These are phyloP conservation scores for Pyrenula massariospora DNA, from an alignment of 495 filamentous ascomycete genomes.

Conservation along the genomic window DNA sequence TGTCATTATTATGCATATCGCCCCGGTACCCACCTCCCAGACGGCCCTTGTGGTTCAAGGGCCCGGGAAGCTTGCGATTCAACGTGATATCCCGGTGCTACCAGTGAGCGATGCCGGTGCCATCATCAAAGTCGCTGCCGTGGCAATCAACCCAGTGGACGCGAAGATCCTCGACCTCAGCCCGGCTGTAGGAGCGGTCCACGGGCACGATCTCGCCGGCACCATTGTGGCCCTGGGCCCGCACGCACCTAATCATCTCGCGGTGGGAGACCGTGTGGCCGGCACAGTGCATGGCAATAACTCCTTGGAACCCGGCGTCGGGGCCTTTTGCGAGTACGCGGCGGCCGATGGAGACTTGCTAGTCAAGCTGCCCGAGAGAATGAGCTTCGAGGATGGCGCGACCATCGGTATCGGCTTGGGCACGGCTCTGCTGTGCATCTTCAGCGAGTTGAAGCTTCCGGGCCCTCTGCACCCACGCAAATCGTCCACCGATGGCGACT, in stretches of 20 bases:
- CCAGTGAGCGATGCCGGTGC: slow-evolving; percentile 1
- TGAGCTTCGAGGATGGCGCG: slow-evolving; percentile 16
- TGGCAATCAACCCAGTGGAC: slow-evolving; percentile 31
- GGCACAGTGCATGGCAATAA: slow-evolving; percentile 25
- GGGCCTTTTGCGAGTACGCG: slow-evolving; percentile 26
- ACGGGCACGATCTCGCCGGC: slow-evolving; percentile 30
- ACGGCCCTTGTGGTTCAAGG: slow-evolving; percentile 3
- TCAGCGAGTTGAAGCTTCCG: slow-evolving; percentile 7
- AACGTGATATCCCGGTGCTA: slow-evolving; percentile 7
- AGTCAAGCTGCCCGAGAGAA: slow-evolving; percentile 12
- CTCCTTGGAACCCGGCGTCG: slow-evolving; percentile 13
- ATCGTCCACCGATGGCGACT: slow-evolving; percentile 1
- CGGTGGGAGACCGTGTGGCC: slow-evolving; percentile 17
- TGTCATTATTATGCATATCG: slow-evolving; percentile 1
- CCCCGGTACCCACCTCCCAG: slow-evolving; percentile 4
- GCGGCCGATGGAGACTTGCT: slow-evolving; percentile 12
- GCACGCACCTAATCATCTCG: slow-evolving; percentile 10
- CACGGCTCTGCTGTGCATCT: slow-evolving; percentile 14
- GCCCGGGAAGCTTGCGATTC: slow-evolving; percentile 4
- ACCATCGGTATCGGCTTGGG: slow-evolving; percentile 12
- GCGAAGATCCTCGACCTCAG: slow-evolving; percentile 24
- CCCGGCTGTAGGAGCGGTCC: slow-evolving; percentile 13
- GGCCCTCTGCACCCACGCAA: background rate
- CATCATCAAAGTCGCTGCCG: slow-evolving; percentile 17
- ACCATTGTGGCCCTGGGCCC: slow-evolving; percentile 19